Base-by-base conservation (phyloP, 2,329 filamentous ascomycete species). In the Lachnum nothofagi region DNA sequence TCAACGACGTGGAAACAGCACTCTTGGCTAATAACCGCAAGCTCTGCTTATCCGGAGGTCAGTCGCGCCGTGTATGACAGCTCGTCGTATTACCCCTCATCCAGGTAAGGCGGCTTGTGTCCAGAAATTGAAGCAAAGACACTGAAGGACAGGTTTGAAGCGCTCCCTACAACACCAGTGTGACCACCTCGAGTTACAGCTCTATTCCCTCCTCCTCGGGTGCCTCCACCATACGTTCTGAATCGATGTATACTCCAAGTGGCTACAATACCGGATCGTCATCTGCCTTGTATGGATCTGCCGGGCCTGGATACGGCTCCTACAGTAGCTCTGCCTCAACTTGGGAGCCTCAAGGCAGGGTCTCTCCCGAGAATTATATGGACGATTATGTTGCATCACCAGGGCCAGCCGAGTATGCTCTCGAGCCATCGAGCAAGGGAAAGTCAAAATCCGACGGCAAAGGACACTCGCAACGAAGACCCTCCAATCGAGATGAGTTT, bases 401-500 rank as follows among this genome's bases (percentile, higher is more conserved):
- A 23, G 78, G 75, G 63, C 62, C 80, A 6, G 80, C 78, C n/a
- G 81, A 84, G 56, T 79, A 79, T 60, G 76, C 75, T 5, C 64
- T 78, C 56, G 80, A 84, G 44, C 74, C 75, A 57, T 69, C 70
- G 43, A 62, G 62, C 25, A 68, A 70, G 39, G 69, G 67, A 54
- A 76, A 74, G 58, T 66, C 68, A 50, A 78, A 76, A 60, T 63
- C 66, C 35, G 68, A 67, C 42, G 69, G 71, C 43, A 79, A 78
- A 61, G 67, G 69, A 44, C 60, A 63, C 46, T 61, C 59, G 34
- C 70, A 77, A 14, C 83, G 87, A 63, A 77, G 86, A 24, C 82
- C 86, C 22, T 88, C 85, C 35, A 91, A 91, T 70, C 79, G 88
- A 52, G 88, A 94, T 72, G 88, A 93, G 68, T 94, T 94, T 68